Conservation (phyloP, 345 rosid species). For the Salix purpurea region DNA sequence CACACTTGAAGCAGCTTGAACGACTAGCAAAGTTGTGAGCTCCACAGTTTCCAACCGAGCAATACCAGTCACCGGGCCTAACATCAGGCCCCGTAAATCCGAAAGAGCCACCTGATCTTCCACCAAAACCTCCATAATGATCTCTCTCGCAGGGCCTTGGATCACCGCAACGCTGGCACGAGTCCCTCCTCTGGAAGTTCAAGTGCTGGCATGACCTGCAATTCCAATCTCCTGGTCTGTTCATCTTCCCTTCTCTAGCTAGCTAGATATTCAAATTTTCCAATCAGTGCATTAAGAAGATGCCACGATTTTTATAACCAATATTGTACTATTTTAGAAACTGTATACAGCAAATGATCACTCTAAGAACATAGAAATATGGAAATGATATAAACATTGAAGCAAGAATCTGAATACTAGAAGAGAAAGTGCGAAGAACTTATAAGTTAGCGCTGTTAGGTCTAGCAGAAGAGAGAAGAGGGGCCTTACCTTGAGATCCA, state of each 20-base stretch:
- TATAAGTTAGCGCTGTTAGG: not conserved
- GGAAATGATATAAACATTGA: not conserved
- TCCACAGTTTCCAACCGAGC: constrained; percentile 77
- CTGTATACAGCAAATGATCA: not conserved
- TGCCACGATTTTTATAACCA: not conserved
- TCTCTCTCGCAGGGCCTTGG: constrained; percentile 38
- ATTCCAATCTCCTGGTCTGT: constrained; percentile 89
- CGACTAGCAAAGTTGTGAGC: constrained; percentile 93
- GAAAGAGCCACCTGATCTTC: constrained; percentile 30
- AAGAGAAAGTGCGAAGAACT: not conserved
- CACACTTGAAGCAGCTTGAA: constrained; percentile 87
- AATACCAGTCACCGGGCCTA: constrained; percentile 95
- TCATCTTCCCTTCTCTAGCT: constrained; percentile 36
- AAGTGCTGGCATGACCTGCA: constrained; percentile 75
- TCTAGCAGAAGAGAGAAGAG: not conserved
- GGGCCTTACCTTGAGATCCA: not conserved
- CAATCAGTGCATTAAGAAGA: not conserved
- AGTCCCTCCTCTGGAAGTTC: constrained; percentile 82
- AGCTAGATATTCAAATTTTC: too few species aligned
- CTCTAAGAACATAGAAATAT: too few species aligned
- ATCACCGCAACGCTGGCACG: constrained; percentile 68
- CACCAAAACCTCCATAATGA: constrained; percentile 38
- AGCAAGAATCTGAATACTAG: not conserved
- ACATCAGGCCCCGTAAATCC: constrained; percentile 88
- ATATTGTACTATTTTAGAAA: not conserved